phyloP scores from a whole-genome alignment of 1,284 basidiomycete species.

The Cryptococcus jaspeensis region DNA sequence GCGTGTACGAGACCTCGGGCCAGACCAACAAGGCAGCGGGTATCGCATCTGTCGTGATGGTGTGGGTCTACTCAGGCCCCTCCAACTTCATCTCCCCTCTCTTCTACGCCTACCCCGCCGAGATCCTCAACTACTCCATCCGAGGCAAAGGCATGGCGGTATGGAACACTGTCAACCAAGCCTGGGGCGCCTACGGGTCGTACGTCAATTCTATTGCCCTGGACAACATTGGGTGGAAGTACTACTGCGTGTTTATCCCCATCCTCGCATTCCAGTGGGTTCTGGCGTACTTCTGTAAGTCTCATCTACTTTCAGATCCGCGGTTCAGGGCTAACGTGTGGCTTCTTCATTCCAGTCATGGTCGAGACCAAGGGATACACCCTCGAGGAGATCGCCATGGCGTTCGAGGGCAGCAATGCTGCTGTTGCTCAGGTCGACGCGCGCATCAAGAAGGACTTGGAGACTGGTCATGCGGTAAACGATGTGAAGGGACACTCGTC shows the following conservation, averaged over 20 bases:
- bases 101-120: conserved; percentile 9
- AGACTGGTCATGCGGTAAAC: background rate
- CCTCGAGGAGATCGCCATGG: conserved; percentile 48
- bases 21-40: conserved; percentile 8
- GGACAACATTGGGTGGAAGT: conserved; percentile 11
- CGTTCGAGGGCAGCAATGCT: conserved; percentile 33
- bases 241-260: conserved; percentile 14
- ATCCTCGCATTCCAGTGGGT: conserved; percentile 8
- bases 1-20: background rate
- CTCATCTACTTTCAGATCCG: background rate
- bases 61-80: conserved; percentile 23
- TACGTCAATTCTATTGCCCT: conserved; percentile 18
- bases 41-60: conserved; percentile 14
- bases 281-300: conserved; percentile 12
- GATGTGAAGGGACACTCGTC: no score
- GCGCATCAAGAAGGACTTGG: background rate
- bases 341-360: conserved; percentile 32
- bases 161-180: conserved; percentile 25
- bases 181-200: conserved; percentile 16
- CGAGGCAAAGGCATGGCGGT: conserved; percentile 15
- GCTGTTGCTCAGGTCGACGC: conserved; percentile 9
- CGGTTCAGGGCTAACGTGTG: background rate
- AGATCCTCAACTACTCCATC: conserved; percentile 10
- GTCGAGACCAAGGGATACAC: conserved; percentile 50
- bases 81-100: conserved; percentile 17